Conservation (phyloP, 2,329 filamentous ascomycete genomes). For the Ophiostoma perfectum region DNA sequence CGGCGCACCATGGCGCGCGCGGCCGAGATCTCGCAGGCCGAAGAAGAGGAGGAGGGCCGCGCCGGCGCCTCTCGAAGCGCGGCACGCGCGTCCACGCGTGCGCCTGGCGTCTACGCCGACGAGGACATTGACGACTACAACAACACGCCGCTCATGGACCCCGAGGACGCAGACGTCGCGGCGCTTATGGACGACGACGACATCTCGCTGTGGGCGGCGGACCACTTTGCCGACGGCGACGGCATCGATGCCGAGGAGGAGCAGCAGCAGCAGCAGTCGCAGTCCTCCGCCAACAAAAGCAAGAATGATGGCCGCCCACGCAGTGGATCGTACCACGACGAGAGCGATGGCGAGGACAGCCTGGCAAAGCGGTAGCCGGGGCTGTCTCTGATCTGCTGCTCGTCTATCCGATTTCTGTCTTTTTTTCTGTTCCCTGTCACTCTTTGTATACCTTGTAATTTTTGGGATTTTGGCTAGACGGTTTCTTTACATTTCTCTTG, state of each 20-base stretch:
- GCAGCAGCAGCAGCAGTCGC: not conserved
- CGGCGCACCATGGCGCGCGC: slow-evolving; percentile 60
- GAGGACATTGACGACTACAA: slow-evolving; percentile 35
- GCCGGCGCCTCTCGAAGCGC: slow-evolving; percentile 23
- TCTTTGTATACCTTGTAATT: not conserved
- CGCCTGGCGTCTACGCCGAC: slow-evolving; percentile 31
- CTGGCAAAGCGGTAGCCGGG: slow-evolving; percentile 14
- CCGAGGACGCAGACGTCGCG: slow-evolving; percentile 45
- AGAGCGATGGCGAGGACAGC: slow-evolving; percentile 18
- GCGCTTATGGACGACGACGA: slow-evolving; percentile 55
- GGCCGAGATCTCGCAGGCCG: slow-evolving; percentile 50
- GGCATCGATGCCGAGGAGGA: slow-evolving; percentile 9
- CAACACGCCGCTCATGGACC: slow-evolving; percentile 30
- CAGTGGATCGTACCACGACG: slow-evolving; percentile 19
- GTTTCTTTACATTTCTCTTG: not conserved
- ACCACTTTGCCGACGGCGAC: slow-evolving; percentile 34
- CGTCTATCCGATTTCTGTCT: not conserved
- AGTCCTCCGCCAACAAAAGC: too few species aligned
- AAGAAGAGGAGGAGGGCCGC: slow-evolving; percentile 37
- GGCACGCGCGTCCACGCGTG: not conserved
- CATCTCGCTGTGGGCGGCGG: slow-evolving; percentile 52
- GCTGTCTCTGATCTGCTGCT: not conserved
- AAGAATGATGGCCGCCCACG: not conserved
- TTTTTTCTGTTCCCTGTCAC: not conserved
- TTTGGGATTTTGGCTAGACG: not conserved